Evolutionary conservation across 768 basidiomycete genomes (phyloP).

Genomic region (Porphyrellus cyaneotinctus): DNA sequence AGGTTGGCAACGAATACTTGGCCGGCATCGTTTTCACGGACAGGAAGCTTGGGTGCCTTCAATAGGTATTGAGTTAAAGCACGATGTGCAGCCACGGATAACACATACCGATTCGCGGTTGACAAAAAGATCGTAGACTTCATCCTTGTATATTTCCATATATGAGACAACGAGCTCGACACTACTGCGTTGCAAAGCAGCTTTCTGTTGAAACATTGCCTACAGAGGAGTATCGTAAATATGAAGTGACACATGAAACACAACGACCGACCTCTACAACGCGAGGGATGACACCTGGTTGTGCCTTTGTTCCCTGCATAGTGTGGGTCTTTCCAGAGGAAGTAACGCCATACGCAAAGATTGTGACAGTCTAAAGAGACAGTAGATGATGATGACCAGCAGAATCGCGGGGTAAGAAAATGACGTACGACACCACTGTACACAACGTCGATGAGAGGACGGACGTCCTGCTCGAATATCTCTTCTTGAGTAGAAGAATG

Average conservation of each 20-base stretch:
- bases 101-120: constrained; percentile 56
- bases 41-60: constrained; percentile 52
- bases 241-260: background rate
- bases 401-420: background rate
- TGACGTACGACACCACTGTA: constrained; percentile 67
- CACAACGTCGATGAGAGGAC: constrained; percentile 73
- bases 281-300: constrained; percentile 85
- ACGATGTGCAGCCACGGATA: too few species aligned
- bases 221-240: constrained; percentile 17
- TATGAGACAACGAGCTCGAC: constrained; percentile 62
- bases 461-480: constrained; percentile 73
- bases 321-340: constrained; percentile 91
- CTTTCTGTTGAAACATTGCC: constrained; percentile 56
- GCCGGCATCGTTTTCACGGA: constrained; percentile 49
- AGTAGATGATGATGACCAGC: background rate
- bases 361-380: constrained; percentile 63
- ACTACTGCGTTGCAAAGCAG: constrained; percentile 35
- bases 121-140: constrained; percentile 83
- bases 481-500: constrained; percentile 66
- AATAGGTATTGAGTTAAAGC: background rate
- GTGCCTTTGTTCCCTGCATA: constrained; percentile 73
- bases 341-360: constrained; percentile 89
- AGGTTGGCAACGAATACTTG: constrained; percentile 56
- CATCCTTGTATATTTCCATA: constrained; percentile 91
- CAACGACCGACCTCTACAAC: constrained; percentile 58